A percentile compares a stretch with the other conserved stretches of the same genome.
Conservation (phyloP, 1,284 basidiomycete species). For the Leccinum huronense region DNA sequence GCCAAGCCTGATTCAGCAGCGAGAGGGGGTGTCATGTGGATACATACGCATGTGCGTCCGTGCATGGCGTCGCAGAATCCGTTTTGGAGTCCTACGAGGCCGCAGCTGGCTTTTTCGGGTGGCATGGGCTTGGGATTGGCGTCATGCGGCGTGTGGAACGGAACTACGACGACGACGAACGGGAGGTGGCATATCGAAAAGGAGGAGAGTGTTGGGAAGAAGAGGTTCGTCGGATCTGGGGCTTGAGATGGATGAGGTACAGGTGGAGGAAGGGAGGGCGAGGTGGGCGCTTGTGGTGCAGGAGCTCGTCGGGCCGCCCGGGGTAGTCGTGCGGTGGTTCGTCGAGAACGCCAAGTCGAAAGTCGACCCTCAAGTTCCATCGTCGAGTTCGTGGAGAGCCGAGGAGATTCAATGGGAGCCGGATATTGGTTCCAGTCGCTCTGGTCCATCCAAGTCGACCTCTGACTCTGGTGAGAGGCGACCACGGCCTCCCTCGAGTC, state of each 20-base stretch:
- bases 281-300: conserved; percentile 21
- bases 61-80: conserved; percentile 22
- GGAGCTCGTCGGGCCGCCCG: conserved; percentile 28
- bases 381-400: not conserved
- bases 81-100: conserved; percentile 27
- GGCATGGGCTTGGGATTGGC: conserved; percentile 26
- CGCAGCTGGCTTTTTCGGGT: conserved; percentile 31
- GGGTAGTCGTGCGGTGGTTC: conserved; percentile 14
- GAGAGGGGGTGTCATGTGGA: not conserved
- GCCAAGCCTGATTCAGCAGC: not conserved
- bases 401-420: conserved; percentile 19
- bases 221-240: conserved; percentile 2
- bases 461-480: conserved; percentile 8
- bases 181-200: not conserved
- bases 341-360: conserved; percentile 5
- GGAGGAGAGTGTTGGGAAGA: not conserved
- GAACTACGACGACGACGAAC: not conserved
- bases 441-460: not conserved
- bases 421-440: conserved; percentile 10
- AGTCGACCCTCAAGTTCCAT: not conserved
- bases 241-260: conserved; percentile 22
- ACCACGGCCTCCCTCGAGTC: not conserved
- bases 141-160: conserved; percentile 2
- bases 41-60: conserved; percentile 2
- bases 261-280: conserved; percentile 27